Conservation (phyloP, 495 filamentous ascomycete genomes). For the Annulohypoxylon maeteangense region DNA sequence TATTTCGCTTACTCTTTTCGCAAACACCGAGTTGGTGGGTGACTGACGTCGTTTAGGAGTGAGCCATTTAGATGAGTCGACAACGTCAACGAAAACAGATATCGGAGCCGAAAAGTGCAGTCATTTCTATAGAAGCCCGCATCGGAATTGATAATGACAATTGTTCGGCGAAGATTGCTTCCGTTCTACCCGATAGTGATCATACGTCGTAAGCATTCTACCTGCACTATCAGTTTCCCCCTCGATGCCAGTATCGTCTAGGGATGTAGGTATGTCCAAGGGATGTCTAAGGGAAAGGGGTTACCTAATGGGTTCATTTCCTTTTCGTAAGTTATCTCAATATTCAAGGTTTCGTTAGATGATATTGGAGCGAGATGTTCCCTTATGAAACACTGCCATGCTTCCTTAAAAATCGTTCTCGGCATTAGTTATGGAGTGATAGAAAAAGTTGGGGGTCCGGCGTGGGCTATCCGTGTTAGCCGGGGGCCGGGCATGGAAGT, state of each 20-base stretch:
- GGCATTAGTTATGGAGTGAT: slow-evolving; percentile 3
- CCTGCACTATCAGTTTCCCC: not conserved
- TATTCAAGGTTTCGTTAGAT: slow-evolving; percentile 1
- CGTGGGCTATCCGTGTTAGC: slow-evolving; percentile 37
- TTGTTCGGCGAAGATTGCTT: slow-evolving; percentile 4
- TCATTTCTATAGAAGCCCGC: not conserved
- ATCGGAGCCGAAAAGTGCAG: not conserved
- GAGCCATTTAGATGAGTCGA: not conserved
- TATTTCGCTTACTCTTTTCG: not conserved
- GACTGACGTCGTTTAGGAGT: not conserved
- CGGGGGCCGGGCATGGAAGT: slow-evolving; percentile 30
- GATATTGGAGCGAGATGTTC: slow-evolving; percentile 1
- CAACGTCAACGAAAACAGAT: not conserved
- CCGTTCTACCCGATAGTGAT: slow-evolving; percentile 19
- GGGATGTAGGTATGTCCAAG: not conserved
- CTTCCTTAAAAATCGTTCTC: slow-evolving; percentile 18
- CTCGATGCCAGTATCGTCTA: not conserved
- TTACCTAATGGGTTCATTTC: not conserved
- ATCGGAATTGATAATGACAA: not conserved
- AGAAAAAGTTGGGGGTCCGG: slow-evolving; percentile 40
- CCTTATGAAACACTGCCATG: not conserved
- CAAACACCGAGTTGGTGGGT: not conserved
- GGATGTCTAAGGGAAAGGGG: not conserved
- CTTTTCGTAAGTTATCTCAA: not conserved
- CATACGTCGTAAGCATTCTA: not conserved